Conservation (phyloP, 257 asterid species). For the Prunella vulgaris region DNA sequence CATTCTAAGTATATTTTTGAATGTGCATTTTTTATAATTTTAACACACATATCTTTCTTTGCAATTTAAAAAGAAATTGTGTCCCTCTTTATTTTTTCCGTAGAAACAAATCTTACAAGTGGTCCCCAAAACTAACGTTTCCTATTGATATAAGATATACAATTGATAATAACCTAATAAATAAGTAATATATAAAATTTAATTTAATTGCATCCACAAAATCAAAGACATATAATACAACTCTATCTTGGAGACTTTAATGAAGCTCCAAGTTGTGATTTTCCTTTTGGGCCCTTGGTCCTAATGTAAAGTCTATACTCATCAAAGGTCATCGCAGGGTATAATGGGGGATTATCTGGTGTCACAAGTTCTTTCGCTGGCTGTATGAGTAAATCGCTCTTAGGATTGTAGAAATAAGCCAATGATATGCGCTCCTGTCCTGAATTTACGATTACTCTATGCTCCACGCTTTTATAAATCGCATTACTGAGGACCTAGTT, state of each 20-base stretch:
- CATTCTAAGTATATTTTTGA: no score
- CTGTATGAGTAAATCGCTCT: slow-evolving; percentile 48
- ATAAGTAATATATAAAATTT: no score
- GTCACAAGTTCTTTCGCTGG: slow-evolving; percentile 53
- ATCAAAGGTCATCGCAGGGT: slow-evolving; percentile 62
- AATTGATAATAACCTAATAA: no score
- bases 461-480: slow-evolving; percentile 67
- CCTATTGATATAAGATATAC: no score
- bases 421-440: slow-evolving; percentile 49
- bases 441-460: slow-evolving; percentile 64
- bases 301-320: slow-evolving; percentile 66
- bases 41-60: no score
- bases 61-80: no score
- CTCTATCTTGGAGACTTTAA: slow-evolving; percentile 4
- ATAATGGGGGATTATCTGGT: slow-evolving; percentile 42
- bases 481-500: slow-evolving; percentile 57
- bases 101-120: no score
- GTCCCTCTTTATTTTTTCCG: no score
- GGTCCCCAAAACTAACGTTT: no score
- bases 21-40: no score
- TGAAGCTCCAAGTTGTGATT: slow-evolving; percentile 52
- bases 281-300: slow-evolving; percentile 68
- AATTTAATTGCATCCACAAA: background rate
- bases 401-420: slow-evolving; percentile 66
- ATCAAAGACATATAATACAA: background rate